phyloP scores from a whole-genome alignment of 1,139 yeast species.

The Blastobotrys petasosporus region DNA sequence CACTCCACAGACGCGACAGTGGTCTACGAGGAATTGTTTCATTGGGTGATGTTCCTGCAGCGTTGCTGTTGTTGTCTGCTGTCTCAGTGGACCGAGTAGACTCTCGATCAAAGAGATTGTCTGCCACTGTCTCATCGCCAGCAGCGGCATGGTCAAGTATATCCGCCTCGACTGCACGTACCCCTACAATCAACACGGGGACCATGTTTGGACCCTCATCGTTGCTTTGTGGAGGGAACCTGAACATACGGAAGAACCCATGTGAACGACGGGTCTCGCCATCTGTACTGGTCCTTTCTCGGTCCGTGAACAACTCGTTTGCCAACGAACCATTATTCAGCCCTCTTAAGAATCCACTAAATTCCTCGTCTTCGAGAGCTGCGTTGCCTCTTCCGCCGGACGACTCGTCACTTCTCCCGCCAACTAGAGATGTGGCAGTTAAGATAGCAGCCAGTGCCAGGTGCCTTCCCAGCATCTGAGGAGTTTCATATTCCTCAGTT shows the following conservation, averaged over 20 bases:
- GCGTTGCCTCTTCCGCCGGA: constrained; percentile 8
- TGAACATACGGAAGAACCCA: constrained; percentile 49
- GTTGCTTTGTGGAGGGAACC: constrained; percentile 37
- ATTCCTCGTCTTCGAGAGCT: constrained; percentile 25
- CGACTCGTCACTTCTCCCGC: constrained; percentile 22
- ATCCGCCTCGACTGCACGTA: constrained; percentile 38
- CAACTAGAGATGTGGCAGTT: constrained; percentile 41
- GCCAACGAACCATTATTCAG: constrained; percentile 39
- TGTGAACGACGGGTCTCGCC: constrained; percentile 15
- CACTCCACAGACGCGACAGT: no score
- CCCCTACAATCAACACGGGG: constrained; percentile 54
- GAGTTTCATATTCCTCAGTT: no score
- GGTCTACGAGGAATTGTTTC: not conserved
- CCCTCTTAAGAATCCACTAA: constrained; percentile 38
- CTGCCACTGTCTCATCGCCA: constrained; percentile 5
- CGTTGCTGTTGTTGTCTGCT: not conserved
- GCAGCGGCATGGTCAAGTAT: constrained; percentile 18
- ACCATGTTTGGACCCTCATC: constrained; percentile 33
- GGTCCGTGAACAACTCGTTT: constrained; percentile 31
- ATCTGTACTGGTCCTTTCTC: constrained; percentile 13
- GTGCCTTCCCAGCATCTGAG: constrained; percentile 37
- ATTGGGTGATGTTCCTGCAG: not conserved
- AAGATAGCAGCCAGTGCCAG: constrained; percentile 44
- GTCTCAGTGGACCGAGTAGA: no score
- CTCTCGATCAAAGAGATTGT: no score